Base-by-base conservation (phyloP, 1,284 basidiomycete genomes). In the Takashimella tepidaria region DNA sequence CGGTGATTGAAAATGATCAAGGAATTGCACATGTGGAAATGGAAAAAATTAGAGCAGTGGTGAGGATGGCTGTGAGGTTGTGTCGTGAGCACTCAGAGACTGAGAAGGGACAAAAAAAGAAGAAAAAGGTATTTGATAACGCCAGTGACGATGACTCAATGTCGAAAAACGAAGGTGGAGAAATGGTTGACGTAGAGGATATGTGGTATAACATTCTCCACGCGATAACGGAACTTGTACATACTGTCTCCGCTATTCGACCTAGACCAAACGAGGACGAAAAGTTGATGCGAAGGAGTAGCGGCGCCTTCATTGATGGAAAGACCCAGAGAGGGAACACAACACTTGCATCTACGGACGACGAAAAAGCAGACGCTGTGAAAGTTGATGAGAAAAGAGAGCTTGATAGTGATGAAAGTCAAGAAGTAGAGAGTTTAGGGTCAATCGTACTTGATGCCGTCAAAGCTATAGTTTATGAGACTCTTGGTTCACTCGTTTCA, bases 171-270 rank as follows among this genome's bases (percentile, higher is more conserved):
- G 46, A 54, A 24, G 40, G 47, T 44, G 47, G 21, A 12, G 46
- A 43, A 21, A 48, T 47, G 73, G 74, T 83, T 11, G 80, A 84
- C 1, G 77, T 86, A 13, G 90, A 93, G 67, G 89, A 96, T 62
- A 82, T 92, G 62, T 98, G 93, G 93, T 92, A 90, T 70, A 82
- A 84, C 56, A 78, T 96, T 0, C 80, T 97, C 26, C 84, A 84
- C 61, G 85, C 86, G 57, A 85, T 93, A 64, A 86, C 95, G 51
- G 82, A 84, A 52, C 82, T 83, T 43, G 85, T 92, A 3, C 90
- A 95, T 63, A 78, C 77, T 2, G 75, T 90, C 11, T 84, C 86
- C 1, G 31, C 31, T 8, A 16, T 37, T 8, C 31, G 16, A 37
- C 16, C 31, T 8, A n/a, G n/a, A n/a, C n/a, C n/a, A n/a, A n/a